Percentiles rank a stretch among this genome's conserved stretches.
phyloP scores from a whole-genome alignment of 2,329 filamentous ascomycete species.

The Diaporthe nobilis region DNA sequence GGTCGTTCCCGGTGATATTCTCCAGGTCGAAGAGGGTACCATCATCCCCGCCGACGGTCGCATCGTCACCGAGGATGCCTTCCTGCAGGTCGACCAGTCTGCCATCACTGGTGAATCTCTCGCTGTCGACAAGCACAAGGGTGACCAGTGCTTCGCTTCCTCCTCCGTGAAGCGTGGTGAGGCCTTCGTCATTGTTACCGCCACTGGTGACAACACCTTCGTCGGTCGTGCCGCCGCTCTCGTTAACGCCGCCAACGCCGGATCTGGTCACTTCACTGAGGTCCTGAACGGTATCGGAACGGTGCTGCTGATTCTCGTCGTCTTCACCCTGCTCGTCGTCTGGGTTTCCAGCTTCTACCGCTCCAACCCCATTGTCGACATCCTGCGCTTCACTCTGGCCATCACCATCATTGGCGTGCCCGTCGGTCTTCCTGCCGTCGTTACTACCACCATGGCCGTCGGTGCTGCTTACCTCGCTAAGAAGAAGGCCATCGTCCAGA shows the following conservation, averaged over 20 bases:
- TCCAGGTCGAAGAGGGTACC: conserved; percentile 91
- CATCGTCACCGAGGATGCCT: conserved; percentile 85
- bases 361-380: conserved; percentile 82
- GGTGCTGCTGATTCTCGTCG: conserved; percentile 83
- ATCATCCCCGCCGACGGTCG: conserved; percentile 92
- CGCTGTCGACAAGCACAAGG: conserved; percentile 88
- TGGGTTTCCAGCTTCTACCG: conserved; percentile 93
- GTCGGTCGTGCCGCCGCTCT: conserved; percentile 90
- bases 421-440: conserved; percentile 92
- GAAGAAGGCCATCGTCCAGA: conserved; percentile 94
- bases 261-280: conserved; percentile 90
- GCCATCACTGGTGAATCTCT: conserved; percentile 93
- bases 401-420: conserved; percentile 94
- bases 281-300: conserved; percentile 90
- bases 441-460: conserved; percentile 95
- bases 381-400: conserved; percentile 87
- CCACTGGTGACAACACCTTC: conserved; percentile 91
- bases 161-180: conserved; percentile 93
- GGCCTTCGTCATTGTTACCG: conserved; percentile 84
- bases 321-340: conserved; percentile 84
- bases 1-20: conserved; percentile 90
- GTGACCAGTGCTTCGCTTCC: conserved; percentile 86
- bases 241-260: conserved; percentile 81
- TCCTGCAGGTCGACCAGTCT: conserved; percentile 92
- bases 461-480: conserved; percentile 92